Percentiles rank a stretch among this genome's conserved stretches.
These are phyloP conservation scores for Arabidopsis thaliana DNA, from an alignment of 345 rosid species.

Conservation along the genomic window TAIR10.1 NC_003074.8:22492001-22492500, in stretches of 20 bases:
- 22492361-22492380: slow-evolving; percentile 3
- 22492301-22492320: neutral
- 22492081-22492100: slow-evolving; percentile 4
- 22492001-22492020: neutral
- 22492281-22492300: slow-evolving; percentile 17
- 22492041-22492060: neutral
- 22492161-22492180: slow-evolving; percentile 20
- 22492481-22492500: neutral
- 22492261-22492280: neutral
- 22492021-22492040: neutral
- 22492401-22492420: neutral
- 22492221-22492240: neutral
- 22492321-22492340: neutral
- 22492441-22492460: neutral
- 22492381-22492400: neutral
- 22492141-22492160: neutral
- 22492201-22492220: neutral
- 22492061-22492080: slow-evolving; percentile 20
- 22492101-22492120: slow-evolving; percentile 10
- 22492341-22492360: neutral
- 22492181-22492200: neutral
- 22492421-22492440: neutral
- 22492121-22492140: slow-evolving; percentile 14
- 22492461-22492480: neutral
- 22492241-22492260: neutral